Evolutionary conservation across 192 early-diverging fungal genomes (phyloP), one percentile per base, ranked within the genome.

Genomic region (Entomortierella parvispora): DNA sequence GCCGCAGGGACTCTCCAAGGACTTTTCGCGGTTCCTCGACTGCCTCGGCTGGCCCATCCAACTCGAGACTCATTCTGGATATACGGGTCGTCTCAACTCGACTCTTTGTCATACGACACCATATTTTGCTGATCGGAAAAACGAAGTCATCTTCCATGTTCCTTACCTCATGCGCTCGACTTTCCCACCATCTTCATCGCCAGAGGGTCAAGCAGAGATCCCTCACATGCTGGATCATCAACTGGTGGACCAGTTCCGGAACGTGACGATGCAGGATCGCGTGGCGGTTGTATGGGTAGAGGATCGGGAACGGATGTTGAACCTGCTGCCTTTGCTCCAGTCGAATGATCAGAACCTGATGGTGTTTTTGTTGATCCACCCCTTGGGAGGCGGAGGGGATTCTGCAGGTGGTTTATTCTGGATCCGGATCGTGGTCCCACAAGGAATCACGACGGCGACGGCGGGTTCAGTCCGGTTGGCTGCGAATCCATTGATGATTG

Each of bases 271-370:
- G n/a, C 87, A 90, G 12, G 92, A 93, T 60, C 76, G 85, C 32
- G 89, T 93, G 0, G 84, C 75, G 54, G 82, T 95, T 14, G 79
- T 94, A 8, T 95, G 92, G 92, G 77, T 93, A 42, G 89, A 93
- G 45, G 90, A 94, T 57, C 52, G 88, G 22, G 71, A 83, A 9
- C 63, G 58, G 67, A 81, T 85, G 65, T 18, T 68, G 18, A 70
- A 43, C 47, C 8, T 77, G 40, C 22, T 77, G 5, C 61, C 74
- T 5, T 25, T 77, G 29, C 37, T 79, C 25, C n/a, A n/a, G n/a
- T n/a, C n/a, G n/a, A n/a, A n/a, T n/a, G 80, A 86, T 22, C 81
- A 87, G 50, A 81, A 66, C 34, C 74, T 84, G 28, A 83, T 85
- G 72, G 71, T 89, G 0, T 91, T 85, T 58, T 80, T 95, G 2